Base-by-base conservation (phyloP, 2,329 filamentous ascomycete species). In the Fusarium piperis region DNA sequence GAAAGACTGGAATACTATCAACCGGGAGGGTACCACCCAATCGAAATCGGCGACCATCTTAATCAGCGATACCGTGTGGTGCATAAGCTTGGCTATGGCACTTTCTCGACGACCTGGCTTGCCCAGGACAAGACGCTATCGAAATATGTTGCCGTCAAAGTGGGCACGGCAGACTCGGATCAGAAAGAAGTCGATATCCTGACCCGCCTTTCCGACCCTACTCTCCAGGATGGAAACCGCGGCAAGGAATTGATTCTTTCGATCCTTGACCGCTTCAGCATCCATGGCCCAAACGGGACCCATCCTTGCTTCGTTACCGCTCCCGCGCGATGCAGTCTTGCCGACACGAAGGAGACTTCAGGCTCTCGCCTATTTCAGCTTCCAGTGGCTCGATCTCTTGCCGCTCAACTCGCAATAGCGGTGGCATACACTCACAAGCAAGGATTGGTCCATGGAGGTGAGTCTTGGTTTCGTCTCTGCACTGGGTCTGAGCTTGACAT, bases 11-110 rank as follows among this genome's bases (percentile, higher is more conserved):
- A 73, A 26, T 30, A 72, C 41, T 84, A 85, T 68, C 63, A 64
- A 4, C 74, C 74, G 3, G 80, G 82, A 4, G 81, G 80, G 6
- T 84, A 81, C 70, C 80, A 85, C 66, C 82, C 83, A 9, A 76
- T 82, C 12, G 71, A 72, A 9, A 77, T 85, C 10, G 80, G 79
- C 13, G 81, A 84, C 28, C 67, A 65, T 2, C 79, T 85, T 65
- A 44, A 74, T 15, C 52, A 62, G 3, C 68, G 74, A 41, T 80
- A 80, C 57, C 55, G 63, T 8, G 59, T 79, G 5, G 68, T 77
- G 1, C 74, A 77, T 61, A 79, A 80, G 59, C 73, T 79, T 26
- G 77, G 77, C 23, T 65, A 74, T 39, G 77, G 77, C 48, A 61
- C 53, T 3, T 79, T 64, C 65, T 81, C 80, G 6, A 81, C 79